phyloP scores from a whole-genome alignment of 495 filamentous ascomycete species.

The Paragyromitra xinjiangensis region DNA sequence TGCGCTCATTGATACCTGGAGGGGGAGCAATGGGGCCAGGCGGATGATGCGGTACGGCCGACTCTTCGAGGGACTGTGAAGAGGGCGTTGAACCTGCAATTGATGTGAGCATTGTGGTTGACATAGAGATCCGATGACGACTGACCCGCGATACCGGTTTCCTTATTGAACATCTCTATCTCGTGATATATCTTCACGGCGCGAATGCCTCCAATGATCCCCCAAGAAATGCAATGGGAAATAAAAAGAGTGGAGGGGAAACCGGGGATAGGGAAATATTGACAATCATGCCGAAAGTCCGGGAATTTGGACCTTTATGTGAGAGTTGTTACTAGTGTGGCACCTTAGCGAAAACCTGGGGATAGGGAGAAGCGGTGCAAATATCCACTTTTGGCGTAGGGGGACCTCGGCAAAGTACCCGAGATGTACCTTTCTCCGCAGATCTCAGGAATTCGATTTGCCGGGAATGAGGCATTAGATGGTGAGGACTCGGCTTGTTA shows the following conservation, averaged over 20 bases:
- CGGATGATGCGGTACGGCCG: not conserved
- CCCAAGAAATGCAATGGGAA: not conserved
- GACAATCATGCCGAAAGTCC: not conserved
- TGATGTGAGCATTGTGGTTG: not conserved
- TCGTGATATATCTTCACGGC: not conserved
- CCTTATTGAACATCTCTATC: slow-evolving; percentile 25
- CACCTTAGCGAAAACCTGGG: slow-evolving; percentile 3
- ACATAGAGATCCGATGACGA: not conserved
- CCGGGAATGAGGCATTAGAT: not conserved
- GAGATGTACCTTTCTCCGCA: not conserved
- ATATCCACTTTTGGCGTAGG: not conserved
- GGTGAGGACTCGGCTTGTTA: not conserved
- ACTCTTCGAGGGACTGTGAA: slow-evolving; percentile 24
- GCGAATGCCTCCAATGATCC: not conserved
- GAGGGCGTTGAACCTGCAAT: slow-evolving; percentile 28
- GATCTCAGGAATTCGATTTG: not conserved
- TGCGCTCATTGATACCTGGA: slow-evolving; percentile 74
- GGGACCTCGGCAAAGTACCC: not conserved
- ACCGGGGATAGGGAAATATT: not conserved
- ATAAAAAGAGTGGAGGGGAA: too few relatives aligned
- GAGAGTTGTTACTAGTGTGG: not conserved
- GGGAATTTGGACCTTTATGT: not conserved
- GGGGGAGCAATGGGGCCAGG: slow-evolving; percentile 55
- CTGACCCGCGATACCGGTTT: slow-evolving; percentile 15
- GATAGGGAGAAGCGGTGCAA: not conserved